These are phyloP conservation scores for Mesembryanthemum crystallinum DNA, from an alignment of 148 eudicot species.

Conservation along the genomic window DNA sequence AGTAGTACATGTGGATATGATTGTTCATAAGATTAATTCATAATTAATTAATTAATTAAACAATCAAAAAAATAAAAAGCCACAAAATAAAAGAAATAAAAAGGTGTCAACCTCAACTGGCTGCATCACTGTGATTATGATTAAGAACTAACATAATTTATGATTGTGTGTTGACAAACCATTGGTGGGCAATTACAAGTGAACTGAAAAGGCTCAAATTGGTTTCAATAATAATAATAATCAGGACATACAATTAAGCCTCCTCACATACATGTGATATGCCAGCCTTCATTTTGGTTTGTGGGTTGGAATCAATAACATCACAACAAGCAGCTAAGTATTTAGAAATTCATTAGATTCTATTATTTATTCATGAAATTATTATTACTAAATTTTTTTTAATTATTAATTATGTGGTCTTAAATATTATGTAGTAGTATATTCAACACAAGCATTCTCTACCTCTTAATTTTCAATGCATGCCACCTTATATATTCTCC, in stretches of 20 bases:
- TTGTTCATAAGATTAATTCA: neutral
- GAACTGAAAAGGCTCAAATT: conserved; percentile 7
- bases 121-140: no score
- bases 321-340: no score
- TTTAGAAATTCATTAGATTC: neutral
- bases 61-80: no score
- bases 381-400: no score
- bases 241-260: conserved; percentile 18
- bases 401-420: neutral
- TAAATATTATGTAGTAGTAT: no score
- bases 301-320: conserved; percentile 15
- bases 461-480: neutral
- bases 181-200: neutral
- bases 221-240: conserved; percentile 28
- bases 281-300: neutral
- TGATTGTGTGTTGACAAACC: neutral
- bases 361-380: neutral
- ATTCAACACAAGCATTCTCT: conserved; percentile 1
- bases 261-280: conserved; percentile 19
- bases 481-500: neutral
- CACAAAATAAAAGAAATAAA: no score
- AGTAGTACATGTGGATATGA: neutral
- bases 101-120: no score
- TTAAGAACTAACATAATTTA: neutral
- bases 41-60: conserved; percentile 1